phyloP scores from a whole-genome alignment of 1,139 yeast species.

The Hansenula anomala region DNA sequence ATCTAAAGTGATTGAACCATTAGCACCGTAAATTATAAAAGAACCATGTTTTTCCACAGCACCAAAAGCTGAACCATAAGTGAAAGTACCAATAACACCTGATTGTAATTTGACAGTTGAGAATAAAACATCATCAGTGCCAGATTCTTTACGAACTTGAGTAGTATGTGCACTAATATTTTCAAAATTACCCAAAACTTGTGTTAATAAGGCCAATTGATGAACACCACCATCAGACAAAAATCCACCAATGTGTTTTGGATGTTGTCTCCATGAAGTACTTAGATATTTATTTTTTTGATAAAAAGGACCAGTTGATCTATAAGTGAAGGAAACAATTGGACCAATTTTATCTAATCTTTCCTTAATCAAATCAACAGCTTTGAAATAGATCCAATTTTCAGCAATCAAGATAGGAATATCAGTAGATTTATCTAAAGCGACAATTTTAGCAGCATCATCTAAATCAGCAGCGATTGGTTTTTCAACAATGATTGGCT shows the following conservation, averaged over 20 bases:
- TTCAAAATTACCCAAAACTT: constrained; percentile 70
- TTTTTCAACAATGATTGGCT: constrained; percentile 80
- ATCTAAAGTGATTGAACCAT: constrained; percentile 68
- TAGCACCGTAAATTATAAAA: constrained; percentile 69
- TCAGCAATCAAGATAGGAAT: constrained; percentile 76
- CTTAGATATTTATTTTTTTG: constrained; percentile 57
- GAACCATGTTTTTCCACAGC: constrained; percentile 65
- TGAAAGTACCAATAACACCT: constrained; percentile 80
- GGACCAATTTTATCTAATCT: constrained; percentile 69
- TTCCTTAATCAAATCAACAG: constrained; percentile 48
- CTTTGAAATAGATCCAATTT: constrained; percentile 72
- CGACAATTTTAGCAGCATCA: constrained; percentile 77
- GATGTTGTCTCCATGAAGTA: constrained; percentile 82
- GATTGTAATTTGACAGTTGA: constrained; percentile 53
- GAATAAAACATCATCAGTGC: constrained; percentile 74
- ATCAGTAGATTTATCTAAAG: constrained; percentile 50
- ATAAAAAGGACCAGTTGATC: constrained; percentile 77
- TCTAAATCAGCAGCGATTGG: constrained; percentile 84
- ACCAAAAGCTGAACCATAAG: constrained; percentile 89
- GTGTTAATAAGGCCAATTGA: constrained; percentile 81
- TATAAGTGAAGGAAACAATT: constrained; percentile 70
- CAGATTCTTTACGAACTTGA: constrained; percentile 72
- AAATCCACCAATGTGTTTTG: constrained; percentile 89
- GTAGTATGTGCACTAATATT: constrained; percentile 67
- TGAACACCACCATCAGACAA: constrained; percentile 95